These are phyloP conservation scores for Hortaea sp. DNA, from an alignment of 2,329 filamentous ascomycete species.

Conservation along the genomic window DNA sequence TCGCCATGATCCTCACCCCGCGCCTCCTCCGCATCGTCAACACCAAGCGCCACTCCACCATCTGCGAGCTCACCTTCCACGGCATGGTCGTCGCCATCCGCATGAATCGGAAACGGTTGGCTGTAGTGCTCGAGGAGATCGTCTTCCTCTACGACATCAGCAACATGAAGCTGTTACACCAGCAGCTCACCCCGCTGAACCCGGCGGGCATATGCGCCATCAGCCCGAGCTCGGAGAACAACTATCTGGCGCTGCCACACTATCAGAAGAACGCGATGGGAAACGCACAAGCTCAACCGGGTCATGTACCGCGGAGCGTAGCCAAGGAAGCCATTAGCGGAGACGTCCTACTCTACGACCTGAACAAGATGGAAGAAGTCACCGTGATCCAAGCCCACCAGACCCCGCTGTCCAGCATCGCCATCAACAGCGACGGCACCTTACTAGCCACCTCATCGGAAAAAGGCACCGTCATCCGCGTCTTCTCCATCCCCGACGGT, in stretches of 20 bases:
- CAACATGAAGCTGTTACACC: conserved; percentile 92
- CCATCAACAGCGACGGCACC: conserved; percentile 85
- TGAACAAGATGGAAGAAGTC: conserved; percentile 77
- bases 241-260: conserved; percentile 87
- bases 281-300: conserved; percentile 42
- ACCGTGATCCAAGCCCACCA: conserved; percentile 94
- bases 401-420: conserved; percentile 79
- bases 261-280: conserved; percentile 47
- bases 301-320: conserved; percentile 74
- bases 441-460: conserved; percentile 90
- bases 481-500: conserved; percentile 83
- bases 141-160: conserved; percentile 98
- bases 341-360: conserved; percentile 87
- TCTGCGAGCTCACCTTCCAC: conserved; percentile 97
- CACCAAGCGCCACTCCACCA: conserved; percentile 80
- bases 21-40: conserved; percentile 92
- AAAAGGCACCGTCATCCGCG: conserved; percentile 92
- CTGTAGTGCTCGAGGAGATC: conserved; percentile 88
- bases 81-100: conserved; percentile 92
- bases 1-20: conserved; percentile 85
- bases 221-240: conserved; percentile 89
- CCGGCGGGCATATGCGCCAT: conserved; percentile 78
- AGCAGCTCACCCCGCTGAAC: conserved; percentile 89
- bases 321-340: conserved; percentile 65
- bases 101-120: conserved; percentile 85